Evolutionary conservation across 768 basidiomycete genomes (phyloP), one percentile per base, ranked within the genome.

Genomic region (Naematelia aurantialba): DNA sequence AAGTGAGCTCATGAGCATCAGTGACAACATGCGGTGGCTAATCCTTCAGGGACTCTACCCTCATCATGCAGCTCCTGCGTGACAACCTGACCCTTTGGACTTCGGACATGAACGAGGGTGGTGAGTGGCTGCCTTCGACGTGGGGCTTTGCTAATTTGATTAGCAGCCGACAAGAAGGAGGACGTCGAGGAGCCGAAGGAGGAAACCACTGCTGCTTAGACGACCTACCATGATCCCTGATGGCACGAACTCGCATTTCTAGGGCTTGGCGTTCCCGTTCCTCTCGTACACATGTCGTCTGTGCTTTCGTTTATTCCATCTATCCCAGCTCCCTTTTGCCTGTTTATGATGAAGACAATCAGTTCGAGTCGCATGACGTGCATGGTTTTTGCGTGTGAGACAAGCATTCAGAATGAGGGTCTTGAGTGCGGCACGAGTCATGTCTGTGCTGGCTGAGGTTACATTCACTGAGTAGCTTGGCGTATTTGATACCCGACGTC

Each of bases 1-100:
- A 96, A 97, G 83, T 76, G 69, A 62, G 75, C 65, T 27, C 5
- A 31, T 34, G 25, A 12, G 14, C 21, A 49, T 39, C 10, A 1
- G 29, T 39, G n/a, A 31, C 19, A 13, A 4, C 25, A 13, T 8
- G n/a, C 14, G 24, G n/a, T 26, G 5, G 45, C 22, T 45, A 45
- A 31, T 47, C 24, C 25, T 22, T 12, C 56, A 76, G 75, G 72
- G 93, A 97, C 80, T 96, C 91, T 59, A 98, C 94, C 42, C 82
- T 97, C 68, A 94, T 94, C 80, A 80, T 79, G 79, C 94, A 97
- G 80, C 82, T 97, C 63, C 85, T 97, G 77, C 86, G 92, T 75
- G 93, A 97, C 79, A 97, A 97, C 85, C 81, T 98, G 45, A 96
- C 92, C 50, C 85, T 97, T 72, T 98, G 93, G 93, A 96, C 93